Base-by-base conservation (phyloP, 2,329 filamentous ascomycete species). In the Botryotinia calthae region DNA sequence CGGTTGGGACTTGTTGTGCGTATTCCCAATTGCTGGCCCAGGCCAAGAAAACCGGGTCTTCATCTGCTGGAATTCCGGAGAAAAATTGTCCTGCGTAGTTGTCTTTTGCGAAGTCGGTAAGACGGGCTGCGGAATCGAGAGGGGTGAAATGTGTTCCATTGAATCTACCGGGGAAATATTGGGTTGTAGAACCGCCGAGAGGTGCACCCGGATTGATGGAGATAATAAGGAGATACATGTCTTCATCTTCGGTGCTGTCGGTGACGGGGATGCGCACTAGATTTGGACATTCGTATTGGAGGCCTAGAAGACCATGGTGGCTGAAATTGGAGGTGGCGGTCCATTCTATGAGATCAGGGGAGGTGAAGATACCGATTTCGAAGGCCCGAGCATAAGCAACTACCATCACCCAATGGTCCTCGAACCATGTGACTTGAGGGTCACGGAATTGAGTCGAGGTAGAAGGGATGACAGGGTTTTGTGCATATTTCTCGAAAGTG, bases 21-120 rank as follows among this genome's bases (percentile, higher is more conserved):
- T 90, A 90, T 78, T 90, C 84, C 85, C 87, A 89, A 75, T 90
- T 90, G 71, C 83, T 86, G 0, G 86, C 86, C 88, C 88, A 90
- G 16, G 84, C 85, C 8, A 90, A 83, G 71, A 77, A 79, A 40
- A 80, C 74, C 20, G 77, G 77, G 20, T 79, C 75, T 63, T 79
- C 76, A 37, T 71, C 72, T 83, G 80, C 72, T 79, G 77, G 84
- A 78, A 61, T 83, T 7, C 83, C 83, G 68, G 84, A 84, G 79
- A 88, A 90, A 80, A 85, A 89, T 76, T 89, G 87, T 0, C 83
- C 85, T 0, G 88, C 88, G 76, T 88, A 87, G 77, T 86, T 87
- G 76, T 88, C 86, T 78, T 86, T 85, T 31, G 79, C 83, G 34
- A 86, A 86, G 75, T 86, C 84, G 9, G 82, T 81, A 25, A 86